Evolutionary conservation across 2,329 filamentous ascomycete species (phyloP).

Genomic region (Pseudomassariella vexata): DNA sequence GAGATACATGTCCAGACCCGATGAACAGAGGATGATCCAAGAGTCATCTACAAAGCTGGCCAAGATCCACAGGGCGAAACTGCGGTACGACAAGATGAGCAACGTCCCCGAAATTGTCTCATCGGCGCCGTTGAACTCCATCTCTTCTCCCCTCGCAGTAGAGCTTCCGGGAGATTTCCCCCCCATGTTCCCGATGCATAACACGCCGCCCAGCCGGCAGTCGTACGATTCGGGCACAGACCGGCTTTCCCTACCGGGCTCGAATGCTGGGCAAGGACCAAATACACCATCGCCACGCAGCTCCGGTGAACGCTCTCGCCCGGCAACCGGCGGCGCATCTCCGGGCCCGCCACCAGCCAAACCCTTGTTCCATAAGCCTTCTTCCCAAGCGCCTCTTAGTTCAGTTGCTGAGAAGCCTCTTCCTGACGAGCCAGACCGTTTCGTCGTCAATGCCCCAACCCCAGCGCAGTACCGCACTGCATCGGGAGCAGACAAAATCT

Average conservation of each 20-base stretch:
- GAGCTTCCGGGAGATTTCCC: conserved; percentile 55
- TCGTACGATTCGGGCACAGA: conserved; percentile 55
- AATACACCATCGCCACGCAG: conserved; percentile 41
- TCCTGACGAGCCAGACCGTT: conserved; percentile 43
- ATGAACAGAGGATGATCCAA: conserved; percentile 72
- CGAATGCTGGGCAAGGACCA: conserved; percentile 13
- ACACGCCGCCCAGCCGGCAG: conserved; percentile 37
- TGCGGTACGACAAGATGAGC: conserved; percentile 51
- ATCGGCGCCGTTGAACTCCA: conserved; percentile 28
- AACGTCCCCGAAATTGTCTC: conserved; percentile 38
- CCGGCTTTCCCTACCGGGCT: conserved; percentile 34
- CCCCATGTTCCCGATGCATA: conserved; percentile 25
- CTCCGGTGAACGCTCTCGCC: conserved; percentile 40
- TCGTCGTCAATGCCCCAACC: conserved; percentile 51
- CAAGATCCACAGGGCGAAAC: conserved; percentile 73
- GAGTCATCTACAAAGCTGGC: conserved; percentile 75
- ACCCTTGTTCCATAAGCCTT: conserved; percentile 15
- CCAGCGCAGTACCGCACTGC: conserved; percentile 52
- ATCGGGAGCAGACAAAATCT: conserved; percentile 63
- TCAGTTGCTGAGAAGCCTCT: conserved; percentile 16
- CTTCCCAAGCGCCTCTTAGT: conserved; percentile 13
- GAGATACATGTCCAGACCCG: conserved; percentile 68
- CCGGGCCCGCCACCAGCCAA: conserved; percentile 25
- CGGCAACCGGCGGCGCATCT: conserved; percentile 24
- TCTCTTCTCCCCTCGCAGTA: conserved; percentile 45